These are phyloP conservation scores for Phytophthora podocarpi DNA, from an alignment of 352 stramenopile genomes.

Conservation along the genomic window DNA sequence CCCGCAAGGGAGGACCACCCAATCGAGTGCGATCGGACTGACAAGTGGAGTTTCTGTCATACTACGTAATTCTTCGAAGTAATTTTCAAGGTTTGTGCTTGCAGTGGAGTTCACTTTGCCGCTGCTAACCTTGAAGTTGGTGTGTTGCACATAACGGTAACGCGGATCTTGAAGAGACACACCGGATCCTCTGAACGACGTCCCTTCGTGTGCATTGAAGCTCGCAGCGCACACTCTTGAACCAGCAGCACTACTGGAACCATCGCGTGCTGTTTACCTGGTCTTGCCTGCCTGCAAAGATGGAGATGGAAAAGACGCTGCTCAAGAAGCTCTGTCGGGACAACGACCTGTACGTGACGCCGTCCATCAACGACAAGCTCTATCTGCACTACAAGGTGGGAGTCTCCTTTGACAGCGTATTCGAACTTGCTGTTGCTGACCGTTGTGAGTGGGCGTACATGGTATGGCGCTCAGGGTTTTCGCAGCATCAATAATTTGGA, in stretches of 20 bases:
- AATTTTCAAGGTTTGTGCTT: too few relatives aligned
- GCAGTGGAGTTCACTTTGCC: background rate
- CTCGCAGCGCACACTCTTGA: background rate
- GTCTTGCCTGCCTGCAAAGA: slow-evolving; percentile 32
- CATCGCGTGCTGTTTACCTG: too few relatives aligned
- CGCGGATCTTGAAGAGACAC: slow-evolving; percentile 31
- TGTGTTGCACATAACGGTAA: background rate
- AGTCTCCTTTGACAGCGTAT: too few relatives aligned
- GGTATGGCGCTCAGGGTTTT: slow-evolving; percentile 69
- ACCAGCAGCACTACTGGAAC: too few relatives aligned
- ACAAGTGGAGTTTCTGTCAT: too few relatives aligned
- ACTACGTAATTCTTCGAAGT: too few relatives aligned
- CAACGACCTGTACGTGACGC: slow-evolving; percentile 91
- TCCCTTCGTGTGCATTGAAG: background rate
- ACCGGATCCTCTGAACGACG: too few relatives aligned
- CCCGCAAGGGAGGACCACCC: background rate
- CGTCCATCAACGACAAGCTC: slow-evolving; percentile 95
- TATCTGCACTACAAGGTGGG: slow-evolving; percentile 97
- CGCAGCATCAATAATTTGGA: slow-evolving; percentile 93
- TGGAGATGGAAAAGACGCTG: slow-evolving; percentile 90
- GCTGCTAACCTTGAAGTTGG: too few relatives aligned
- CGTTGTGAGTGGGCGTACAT: too few relatives aligned
- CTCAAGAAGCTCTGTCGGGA: slow-evolving; percentile 92
- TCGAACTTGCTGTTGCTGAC: too few relatives aligned
- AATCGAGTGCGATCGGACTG: too few relatives aligned